These are phyloP conservation scores for Corylus americana DNA, from an alignment of 306 rosid genomes.

Conservation along the genomic window DNA sequence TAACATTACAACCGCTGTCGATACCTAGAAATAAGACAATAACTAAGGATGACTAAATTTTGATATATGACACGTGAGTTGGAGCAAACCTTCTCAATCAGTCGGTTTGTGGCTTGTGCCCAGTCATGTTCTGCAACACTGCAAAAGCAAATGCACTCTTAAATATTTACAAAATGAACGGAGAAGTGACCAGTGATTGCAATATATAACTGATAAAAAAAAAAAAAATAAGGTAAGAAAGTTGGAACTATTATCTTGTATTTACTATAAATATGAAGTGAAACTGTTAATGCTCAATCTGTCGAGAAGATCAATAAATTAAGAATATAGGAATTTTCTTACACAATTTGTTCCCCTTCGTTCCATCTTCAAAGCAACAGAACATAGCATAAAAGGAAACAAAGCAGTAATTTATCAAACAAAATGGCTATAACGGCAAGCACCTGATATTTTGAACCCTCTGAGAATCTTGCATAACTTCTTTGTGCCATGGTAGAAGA, in stretches of 20 bases:
- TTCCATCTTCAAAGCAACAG: not conserved
- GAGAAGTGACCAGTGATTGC: not conserved
- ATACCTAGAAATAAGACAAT: not conserved
- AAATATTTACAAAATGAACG: not conserved
- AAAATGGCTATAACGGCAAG: slow-evolving; percentile 11
- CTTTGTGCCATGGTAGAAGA: slow-evolving; percentile 49
- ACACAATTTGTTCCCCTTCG: not conserved
- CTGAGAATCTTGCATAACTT: slow-evolving; percentile 38
- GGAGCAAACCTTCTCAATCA: slow-evolving; percentile 45
- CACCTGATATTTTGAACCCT: slow-evolving; percentile 47
- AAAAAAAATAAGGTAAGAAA: no score
- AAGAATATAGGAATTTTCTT: not conserved
- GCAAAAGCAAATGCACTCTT: slow-evolving; percentile 12
- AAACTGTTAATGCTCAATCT: no score
- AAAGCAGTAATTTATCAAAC: not conserved
- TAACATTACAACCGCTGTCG: slow-evolving; percentile 3
- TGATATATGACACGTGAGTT: slow-evolving; percentile 3
- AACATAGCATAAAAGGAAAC: not conserved
- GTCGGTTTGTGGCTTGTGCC: slow-evolving; percentile 44
- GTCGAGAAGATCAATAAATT: not conserved
- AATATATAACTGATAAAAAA: not conserved
- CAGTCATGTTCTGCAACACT: slow-evolving; percentile 52
- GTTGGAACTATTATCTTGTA: not conserved
- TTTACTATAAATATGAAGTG: not conserved
- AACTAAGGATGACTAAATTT: not conserved